phyloP scores from a whole-genome alignment of 2,329 filamentous ascomycete species.

The Lecanoromycetidae sp. region DNA sequence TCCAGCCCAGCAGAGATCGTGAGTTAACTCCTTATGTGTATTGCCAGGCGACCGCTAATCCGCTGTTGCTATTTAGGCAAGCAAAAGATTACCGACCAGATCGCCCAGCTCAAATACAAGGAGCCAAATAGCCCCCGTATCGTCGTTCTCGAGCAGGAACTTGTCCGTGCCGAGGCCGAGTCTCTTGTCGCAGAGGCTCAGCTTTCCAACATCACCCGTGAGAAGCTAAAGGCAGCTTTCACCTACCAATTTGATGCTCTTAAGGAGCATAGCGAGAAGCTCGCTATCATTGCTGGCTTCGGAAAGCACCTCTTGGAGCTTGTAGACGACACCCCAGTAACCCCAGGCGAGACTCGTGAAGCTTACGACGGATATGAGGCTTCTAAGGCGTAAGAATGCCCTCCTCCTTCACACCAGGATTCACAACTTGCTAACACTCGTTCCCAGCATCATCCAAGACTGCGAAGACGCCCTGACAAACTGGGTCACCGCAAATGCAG shows the following conservation, averaged over 20 bases:
- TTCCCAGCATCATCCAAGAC: conserved; percentile 77
- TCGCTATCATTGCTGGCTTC: conserved; percentile 93
- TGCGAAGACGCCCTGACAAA: conserved; percentile 95
- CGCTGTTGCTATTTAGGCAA: conserved; percentile 54
- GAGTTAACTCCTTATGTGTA: conserved; percentile 30
- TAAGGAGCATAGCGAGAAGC: conserved; percentile 94
- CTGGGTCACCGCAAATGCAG: conserved; percentile 86
- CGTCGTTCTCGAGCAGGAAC: conserved; percentile 93
- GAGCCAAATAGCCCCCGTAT: conserved; percentile 97
- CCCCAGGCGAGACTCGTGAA: conserved; percentile 86
- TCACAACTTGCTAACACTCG: not conserved
- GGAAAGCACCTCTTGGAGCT: conserved; percentile 97
- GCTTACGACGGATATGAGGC: conserved; percentile 98
- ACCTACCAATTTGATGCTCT: conserved; percentile 97
- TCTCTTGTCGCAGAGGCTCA: conserved; percentile 98
- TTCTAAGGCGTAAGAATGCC: conserved; percentile 58
- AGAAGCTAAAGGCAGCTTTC: conserved; percentile 98
- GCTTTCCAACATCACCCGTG: conserved; percentile 96
- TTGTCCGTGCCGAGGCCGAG: conserved; percentile 94
- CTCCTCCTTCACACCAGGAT: too few relatives aligned
- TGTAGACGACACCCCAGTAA: conserved; percentile 92
- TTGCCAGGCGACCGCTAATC: conserved; percentile 7
- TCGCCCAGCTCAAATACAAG: conserved; percentile 98
- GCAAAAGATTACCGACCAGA: conserved; percentile 98
- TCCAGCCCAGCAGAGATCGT: conserved; percentile 96